These are phyloP conservation scores for Aspergillus nanangensis DNA, from an alignment of 495 filamentous ascomycete species.

Conservation along the genomic window DNA sequence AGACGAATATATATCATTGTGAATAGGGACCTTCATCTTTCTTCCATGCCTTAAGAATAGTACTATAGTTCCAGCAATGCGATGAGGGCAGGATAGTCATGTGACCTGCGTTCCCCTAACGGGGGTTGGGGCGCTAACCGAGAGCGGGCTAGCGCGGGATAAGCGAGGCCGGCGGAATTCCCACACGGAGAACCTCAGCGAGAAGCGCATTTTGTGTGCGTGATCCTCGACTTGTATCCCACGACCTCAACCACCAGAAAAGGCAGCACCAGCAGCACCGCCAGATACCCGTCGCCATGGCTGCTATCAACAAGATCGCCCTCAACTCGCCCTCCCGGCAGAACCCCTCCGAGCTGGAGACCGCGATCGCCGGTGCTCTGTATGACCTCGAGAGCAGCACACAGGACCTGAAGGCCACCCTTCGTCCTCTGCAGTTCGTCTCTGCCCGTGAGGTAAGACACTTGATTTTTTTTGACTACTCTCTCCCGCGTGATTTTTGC, in stretches of 20 bases:
- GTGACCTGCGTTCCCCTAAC: slow-evolving; percentile 31
- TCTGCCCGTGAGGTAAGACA: slow-evolving; percentile 92
- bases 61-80: no score
- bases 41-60: no score
- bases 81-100: slow-evolving; percentile 31
- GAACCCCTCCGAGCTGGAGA: slow-evolving; percentile 93
- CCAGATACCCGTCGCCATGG: slow-evolving; percentile 46
- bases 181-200: slow-evolving; percentile 22
- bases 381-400: slow-evolving; percentile 98
- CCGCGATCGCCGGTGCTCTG: slow-evolving; percentile 86
- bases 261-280: slow-evolving; percentile 37
- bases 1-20: no score
- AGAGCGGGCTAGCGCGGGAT: slow-evolving; percentile 26
- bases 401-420: slow-evolving; percentile 85
- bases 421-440: slow-evolving; percentile 95
- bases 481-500: no score
- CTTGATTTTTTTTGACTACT: no score
- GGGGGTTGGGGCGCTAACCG: slow-evolving; percentile 20
- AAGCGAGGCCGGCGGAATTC: slow-evolving; percentile 39
- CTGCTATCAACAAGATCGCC: slow-evolving; percentile 95
- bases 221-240: neutral
- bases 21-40: no score
- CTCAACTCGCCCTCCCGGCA: slow-evolving; percentile 89
- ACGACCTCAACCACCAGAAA: slow-evolving; percentile 23
- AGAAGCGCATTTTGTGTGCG: slow-evolving; percentile 19